Evolutionary conservation across 2,329 filamentous ascomycete species (phyloP).

Genomic region (Calonectria pseudoreteaudii): DNA sequence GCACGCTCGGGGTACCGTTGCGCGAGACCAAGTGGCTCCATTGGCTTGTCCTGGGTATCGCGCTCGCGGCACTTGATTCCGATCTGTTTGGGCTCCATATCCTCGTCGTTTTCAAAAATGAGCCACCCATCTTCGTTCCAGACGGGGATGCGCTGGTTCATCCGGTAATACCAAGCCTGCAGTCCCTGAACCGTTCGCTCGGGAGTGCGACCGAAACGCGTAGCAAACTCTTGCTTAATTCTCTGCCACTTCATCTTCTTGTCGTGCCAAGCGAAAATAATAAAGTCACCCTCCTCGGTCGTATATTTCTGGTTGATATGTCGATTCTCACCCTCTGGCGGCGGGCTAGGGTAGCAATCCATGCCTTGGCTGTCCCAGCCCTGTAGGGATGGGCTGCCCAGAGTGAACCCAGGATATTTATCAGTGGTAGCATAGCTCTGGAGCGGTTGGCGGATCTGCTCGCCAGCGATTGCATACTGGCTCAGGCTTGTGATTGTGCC

Average conservation of each 20-base stretch:
- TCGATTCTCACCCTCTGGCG: slow-evolving; percentile 51
- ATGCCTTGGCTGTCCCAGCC: slow-evolving; percentile 27
- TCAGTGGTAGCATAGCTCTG: slow-evolving; percentile 38
- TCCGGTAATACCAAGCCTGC: slow-evolving; percentile 58
- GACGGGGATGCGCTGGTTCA: slow-evolving; percentile 55
- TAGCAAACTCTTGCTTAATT: slow-evolving; percentile 53
- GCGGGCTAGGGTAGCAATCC: slow-evolving; percentile 50
- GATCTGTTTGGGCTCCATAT: slow-evolving; percentile 51
- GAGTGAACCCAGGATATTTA: slow-evolving; percentile 36
- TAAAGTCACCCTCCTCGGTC: slow-evolving; percentile 56
- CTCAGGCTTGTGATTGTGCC: slow-evolving; percentile 29
- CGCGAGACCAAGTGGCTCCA: slow-evolving; percentile 51
- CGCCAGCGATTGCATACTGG: slow-evolving; percentile 33
- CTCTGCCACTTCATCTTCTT: slow-evolving; percentile 57
- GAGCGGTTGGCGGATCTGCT: slow-evolving; percentile 33
- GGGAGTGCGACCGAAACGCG: slow-evolving; percentile 52
- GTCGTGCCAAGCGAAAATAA: slow-evolving; percentile 58
- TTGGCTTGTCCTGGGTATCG: slow-evolving; percentile 51
- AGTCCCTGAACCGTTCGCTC: slow-evolving; percentile 55
- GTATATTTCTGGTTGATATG: slow-evolving; percentile 60
- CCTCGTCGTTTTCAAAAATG: slow-evolving; percentile 53
- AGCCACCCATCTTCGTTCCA: slow-evolving; percentile 56
- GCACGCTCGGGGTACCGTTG: slow-evolving; percentile 62
- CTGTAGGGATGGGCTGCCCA: slow-evolving; percentile 40
- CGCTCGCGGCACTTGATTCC: slow-evolving; percentile 55